Percentiles rank a stretch among this genome's conserved stretches.
Conservation (phyloP, 2,329 filamentous ascomycete species). For the Cercospora sp. region DNA sequence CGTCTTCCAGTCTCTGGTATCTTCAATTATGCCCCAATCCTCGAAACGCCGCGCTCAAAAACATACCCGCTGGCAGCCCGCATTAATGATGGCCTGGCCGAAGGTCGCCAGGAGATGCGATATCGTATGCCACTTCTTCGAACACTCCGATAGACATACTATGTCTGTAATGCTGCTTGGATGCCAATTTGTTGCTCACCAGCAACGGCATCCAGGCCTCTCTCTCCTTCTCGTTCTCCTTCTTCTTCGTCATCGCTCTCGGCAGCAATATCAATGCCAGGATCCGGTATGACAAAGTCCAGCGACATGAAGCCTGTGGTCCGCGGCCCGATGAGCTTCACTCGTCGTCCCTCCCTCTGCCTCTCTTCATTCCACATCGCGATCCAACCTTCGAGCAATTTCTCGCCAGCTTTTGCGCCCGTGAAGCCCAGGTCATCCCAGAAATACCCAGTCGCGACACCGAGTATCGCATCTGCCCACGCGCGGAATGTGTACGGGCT, state of each 20-base stretch:
- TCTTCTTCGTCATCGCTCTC: slow-evolving; percentile 30
- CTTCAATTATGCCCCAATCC: background rate
- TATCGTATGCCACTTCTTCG: background rate
- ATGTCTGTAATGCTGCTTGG: slow-evolving; percentile 3
- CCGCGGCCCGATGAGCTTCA: slow-evolving; percentile 75
- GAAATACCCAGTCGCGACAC: slow-evolving; percentile 84
- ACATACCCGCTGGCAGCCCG: background rate
- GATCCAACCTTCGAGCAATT: slow-evolving; percentile 74
- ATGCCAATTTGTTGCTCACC: background rate
- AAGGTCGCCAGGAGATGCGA: slow-evolving; percentile 2
- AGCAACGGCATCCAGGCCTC: slow-evolving; percentile 1
- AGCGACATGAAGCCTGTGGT: slow-evolving; percentile 86
- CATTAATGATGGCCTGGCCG: background rate
- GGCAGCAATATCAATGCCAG: slow-evolving; percentile 58
- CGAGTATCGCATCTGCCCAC: slow-evolving; percentile 75
- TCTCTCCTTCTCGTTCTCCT: slow-evolving; percentile 27
- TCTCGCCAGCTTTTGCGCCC: slow-evolving; percentile 70
- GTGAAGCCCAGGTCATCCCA: slow-evolving; percentile 89
- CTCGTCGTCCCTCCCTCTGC: slow-evolving; percentile 59
- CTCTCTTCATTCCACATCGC: slow-evolving; percentile 79
- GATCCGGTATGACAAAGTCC: slow-evolving; percentile 79
- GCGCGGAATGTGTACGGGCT: slow-evolving; percentile 76
- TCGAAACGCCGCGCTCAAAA: background rate
- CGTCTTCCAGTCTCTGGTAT: background rate
- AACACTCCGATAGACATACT: slow-evolving; percentile 11